Evolutionary conservation across 2,329 filamentous ascomycete genomes (phyloP).

Genomic region (Xenoacremonium recifei): DNA sequence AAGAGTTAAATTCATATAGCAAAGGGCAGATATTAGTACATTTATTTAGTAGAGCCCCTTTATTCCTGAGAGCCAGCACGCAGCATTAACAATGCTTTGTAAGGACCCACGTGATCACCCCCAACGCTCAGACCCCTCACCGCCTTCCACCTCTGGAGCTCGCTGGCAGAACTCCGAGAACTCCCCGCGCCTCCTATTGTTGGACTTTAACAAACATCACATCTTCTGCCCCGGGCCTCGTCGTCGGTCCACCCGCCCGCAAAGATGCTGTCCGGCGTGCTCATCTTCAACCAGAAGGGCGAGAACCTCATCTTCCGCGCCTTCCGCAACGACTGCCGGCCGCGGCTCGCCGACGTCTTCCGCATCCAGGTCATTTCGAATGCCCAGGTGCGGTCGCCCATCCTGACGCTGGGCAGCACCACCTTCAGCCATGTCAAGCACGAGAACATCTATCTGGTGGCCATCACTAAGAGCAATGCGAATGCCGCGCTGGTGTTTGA

Average conservation of each 20-base stretch:
- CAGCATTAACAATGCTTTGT: no score
- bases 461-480: constrained; percentile 97
- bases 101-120: no score
- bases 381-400: constrained; percentile 93
- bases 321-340: constrained; percentile 97
- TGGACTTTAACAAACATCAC: constrained; percentile 7
- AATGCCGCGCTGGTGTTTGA: constrained; percentile 98
- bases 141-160: constrained; percentile 20
- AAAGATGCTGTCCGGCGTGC: constrained; percentile 92
- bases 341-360: constrained; percentile 96
- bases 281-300: constrained; percentile 99
- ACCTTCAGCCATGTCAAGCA: constrained; percentile 99
- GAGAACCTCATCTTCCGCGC: constrained; percentile 99
- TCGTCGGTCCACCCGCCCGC: constrained; percentile 12
- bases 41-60: no score
- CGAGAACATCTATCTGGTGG: constrained; percentile 97
- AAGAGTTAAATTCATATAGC: no score
- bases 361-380: constrained; percentile 99
- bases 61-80: no score
- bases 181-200: constrained; percentile 19
- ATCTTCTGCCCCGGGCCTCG: background rate
- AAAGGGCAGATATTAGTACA: no score
- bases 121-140: no score
- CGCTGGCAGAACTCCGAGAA: constrained; percentile 22
- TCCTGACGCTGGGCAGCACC: constrained; percentile 93